These are phyloP conservation scores for Aphanomyces cochlioides DNA, from an alignment of 352 stramenopile genomes.

Conservation along the genomic window DNA sequence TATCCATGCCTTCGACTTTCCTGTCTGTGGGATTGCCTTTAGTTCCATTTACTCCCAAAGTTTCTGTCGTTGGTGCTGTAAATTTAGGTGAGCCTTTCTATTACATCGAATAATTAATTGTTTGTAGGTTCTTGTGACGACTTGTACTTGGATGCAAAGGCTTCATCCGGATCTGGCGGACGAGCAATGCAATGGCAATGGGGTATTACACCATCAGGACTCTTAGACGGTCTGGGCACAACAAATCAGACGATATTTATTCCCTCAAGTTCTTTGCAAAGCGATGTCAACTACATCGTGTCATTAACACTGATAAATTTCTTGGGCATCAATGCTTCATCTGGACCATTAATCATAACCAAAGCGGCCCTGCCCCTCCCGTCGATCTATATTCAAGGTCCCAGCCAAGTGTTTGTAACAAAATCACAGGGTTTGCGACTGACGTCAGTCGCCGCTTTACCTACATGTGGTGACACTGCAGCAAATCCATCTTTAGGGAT, in stretches of 20 bases:
- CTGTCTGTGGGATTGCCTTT: background rate
- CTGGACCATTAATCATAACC: background rate
- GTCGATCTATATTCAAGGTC: conserved; percentile 12
- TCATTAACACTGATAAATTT: background rate
- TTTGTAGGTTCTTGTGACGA: conserved; percentile 6
- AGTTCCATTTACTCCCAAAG: background rate
- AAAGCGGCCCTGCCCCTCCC: conserved; percentile 7
- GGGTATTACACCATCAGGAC: background rate
- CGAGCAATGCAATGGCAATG: conserved; percentile 7
- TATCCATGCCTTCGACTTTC: background rate
- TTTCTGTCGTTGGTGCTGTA: background rate
- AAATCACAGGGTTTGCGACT: background rate
- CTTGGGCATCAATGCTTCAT: conserved; percentile 17
- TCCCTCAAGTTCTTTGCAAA: background rate
- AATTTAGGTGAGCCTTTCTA: conserved; percentile 1
- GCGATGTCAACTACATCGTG: background rate
- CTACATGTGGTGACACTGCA: conserved; percentile 9
- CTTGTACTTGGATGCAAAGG: background rate
- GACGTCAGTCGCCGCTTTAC: background rate
- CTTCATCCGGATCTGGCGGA: conserved; percentile 7
- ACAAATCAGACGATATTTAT: background rate
- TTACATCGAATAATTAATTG: background rate
- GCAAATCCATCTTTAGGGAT: conserved; percentile 7
- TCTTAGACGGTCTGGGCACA: background rate
- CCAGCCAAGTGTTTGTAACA: background rate